These are phyloP conservation scores for Aspergillus avenaceus DNA, from an alignment of 495 filamentous ascomycete species.

Conservation along the genomic window DNA sequence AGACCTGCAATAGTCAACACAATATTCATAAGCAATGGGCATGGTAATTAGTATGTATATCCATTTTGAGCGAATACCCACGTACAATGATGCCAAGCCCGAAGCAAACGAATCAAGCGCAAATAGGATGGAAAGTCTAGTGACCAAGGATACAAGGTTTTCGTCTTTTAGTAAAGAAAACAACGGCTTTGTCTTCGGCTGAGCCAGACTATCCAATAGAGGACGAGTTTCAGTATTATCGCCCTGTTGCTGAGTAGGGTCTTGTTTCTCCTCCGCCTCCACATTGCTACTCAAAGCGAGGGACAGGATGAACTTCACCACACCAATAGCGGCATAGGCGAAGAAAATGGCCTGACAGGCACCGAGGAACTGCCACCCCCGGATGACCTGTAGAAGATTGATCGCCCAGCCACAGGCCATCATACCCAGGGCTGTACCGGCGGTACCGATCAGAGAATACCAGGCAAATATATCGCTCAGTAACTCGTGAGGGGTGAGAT, in stretches of 20 bases:
- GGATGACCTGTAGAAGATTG: slow-evolving; percentile 40
- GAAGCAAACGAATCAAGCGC: slow-evolving; percentile 75
- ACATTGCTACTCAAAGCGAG: slow-evolving; percentile 55
- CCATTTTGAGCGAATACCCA: too few species aligned
- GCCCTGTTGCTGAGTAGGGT: slow-evolving; percentile 8
- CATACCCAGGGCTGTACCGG: slow-evolving; percentile 62
- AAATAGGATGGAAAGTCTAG: slow-evolving; percentile 71
- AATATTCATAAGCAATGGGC: neutral
- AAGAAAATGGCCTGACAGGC: slow-evolving; percentile 70
- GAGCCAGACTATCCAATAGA: slow-evolving; percentile 31
- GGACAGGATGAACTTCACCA: slow-evolving; percentile 61
- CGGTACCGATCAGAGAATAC: slow-evolving; percentile 67
- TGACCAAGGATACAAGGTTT: slow-evolving; percentile 55
- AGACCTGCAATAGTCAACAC: slow-evolving; percentile 32
- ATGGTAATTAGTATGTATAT: slow-evolving; percentile 6
- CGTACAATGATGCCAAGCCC: slow-evolving; percentile 67
- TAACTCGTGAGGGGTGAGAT: slow-evolving; percentile 57
- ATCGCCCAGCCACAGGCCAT: slow-evolving; percentile 64
- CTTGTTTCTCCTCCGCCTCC: slow-evolving; percentile 43
- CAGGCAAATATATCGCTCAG: slow-evolving; percentile 77
- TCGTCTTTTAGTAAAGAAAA: slow-evolving; percentile 50
- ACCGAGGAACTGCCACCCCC: slow-evolving; percentile 50
- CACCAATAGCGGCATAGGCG: slow-evolving; percentile 62
- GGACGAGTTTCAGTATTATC: slow-evolving; percentile 37
- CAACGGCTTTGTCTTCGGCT: slow-evolving; percentile 19